Evolutionary conservation across 305 asterid species (phyloP), one percentile per base, ranked within the genome.

Genomic region (Fraxinus dipetala): DNA sequence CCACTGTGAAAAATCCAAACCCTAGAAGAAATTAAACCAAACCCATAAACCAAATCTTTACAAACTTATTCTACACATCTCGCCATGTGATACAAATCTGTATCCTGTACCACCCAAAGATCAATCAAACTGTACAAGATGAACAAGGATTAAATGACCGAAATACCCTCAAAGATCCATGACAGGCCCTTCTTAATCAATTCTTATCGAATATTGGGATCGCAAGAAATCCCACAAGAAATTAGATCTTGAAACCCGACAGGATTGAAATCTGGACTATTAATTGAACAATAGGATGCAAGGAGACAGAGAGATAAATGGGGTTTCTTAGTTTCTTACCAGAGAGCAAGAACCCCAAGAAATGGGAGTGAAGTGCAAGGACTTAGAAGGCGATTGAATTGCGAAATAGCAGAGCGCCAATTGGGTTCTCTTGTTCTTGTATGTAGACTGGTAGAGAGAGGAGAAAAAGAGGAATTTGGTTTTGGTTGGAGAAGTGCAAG

Each of bases 271-370:
- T 31, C 76, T 72, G 28, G 14, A 32, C 26, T 6, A 32, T 6
- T 72, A 16, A 31, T 18, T 6, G 20, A 70, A 30, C 32, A 24
- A 13, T 22, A 3, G 11, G 56, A 77, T 56, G 34, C 45, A 5
- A 6, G 22, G 45, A 16, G 48, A 72, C 45, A 6, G 14, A 72
- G 18, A 16, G 14, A 72, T 16, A 14, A 72, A 72, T 7, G 24
- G 76, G 26, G 30, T 32, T 72, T 34, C 76, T 34, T 13, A 34
- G 83, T 83, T 81, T 82, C 81, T 85, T 22, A 88, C 88, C 88
- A 83, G 85, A 72, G 84, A 90, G 91, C 90, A 85, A 85, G 89
- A 87, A 86, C 86, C 69, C 90, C 79, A 77, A 81, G 86, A 72
- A 72, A 16, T 72, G 45, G 7, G 76, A 72, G 76, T 72, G 76